Percentiles rank a stretch among this genome's conserved stretches.
Evolutionary conservation across 1,284 basidiomycete species (phyloP).

Genomic region (Fomitiporia mediterranea): DNA sequence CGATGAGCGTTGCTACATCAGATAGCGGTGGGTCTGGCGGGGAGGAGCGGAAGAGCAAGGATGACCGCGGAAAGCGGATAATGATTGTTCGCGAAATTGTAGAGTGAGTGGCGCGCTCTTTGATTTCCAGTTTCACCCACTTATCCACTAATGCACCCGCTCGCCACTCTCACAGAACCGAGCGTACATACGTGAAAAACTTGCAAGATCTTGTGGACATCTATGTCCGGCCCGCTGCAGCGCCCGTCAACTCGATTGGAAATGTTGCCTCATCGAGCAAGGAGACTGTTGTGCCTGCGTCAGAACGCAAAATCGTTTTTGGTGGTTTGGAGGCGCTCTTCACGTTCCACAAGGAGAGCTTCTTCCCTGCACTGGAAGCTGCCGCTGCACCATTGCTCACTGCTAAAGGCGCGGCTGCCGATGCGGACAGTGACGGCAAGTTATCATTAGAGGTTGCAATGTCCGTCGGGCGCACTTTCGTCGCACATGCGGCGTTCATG

Average conservation of each 20-base stretch:
- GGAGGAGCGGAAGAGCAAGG: conserved; percentile 82
- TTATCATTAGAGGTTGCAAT: conserved; percentile 74
- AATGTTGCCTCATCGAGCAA: conserved; percentile 60
- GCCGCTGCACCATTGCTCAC: conserved; percentile 67
- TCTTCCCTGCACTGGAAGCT: conserved; percentile 83
- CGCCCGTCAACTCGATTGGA: conserved; percentile 63
- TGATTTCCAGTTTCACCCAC: conserved; percentile 18
- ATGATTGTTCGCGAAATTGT: conserved; percentile 83
- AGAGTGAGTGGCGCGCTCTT: conserved; percentile 50
- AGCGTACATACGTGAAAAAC: conserved; percentile 92
- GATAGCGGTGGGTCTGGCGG: conserved; percentile 58
- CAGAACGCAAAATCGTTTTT: conserved; percentile 91
- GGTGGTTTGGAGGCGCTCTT: conserved; percentile 87
- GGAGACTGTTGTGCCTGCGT: conserved; percentile 81
- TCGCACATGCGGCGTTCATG: conserved; percentile 93
- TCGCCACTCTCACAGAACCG: conserved; percentile 58
- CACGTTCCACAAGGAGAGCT: conserved; percentile 88
- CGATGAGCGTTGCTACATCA: conserved; percentile 67
- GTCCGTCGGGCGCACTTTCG: conserved; percentile 84
- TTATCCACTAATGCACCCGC: conserved; percentile 12
- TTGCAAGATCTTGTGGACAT: conserved; percentile 92
- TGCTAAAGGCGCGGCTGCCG: conserved; percentile 38
- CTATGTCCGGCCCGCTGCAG: conserved; percentile 86
- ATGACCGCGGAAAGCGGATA: conserved; percentile 77
- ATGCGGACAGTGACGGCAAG: conserved; percentile 66